Evolutionary conservation across 176 grass and related monocot species (phyloP).

Genomic region (Juncus effusus): DNA sequence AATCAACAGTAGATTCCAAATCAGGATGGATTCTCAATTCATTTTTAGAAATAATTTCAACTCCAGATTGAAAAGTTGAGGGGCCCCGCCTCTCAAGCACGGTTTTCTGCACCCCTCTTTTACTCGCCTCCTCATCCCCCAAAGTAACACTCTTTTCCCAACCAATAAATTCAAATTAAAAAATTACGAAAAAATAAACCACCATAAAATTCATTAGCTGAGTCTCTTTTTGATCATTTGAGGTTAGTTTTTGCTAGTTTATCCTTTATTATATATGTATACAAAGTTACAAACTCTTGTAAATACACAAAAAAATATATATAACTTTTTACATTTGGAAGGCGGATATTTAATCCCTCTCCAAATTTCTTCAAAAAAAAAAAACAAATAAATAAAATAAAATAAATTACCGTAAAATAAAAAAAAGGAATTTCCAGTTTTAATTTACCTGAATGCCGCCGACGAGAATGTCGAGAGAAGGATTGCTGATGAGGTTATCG

Average conservation of each 20-base stretch:
- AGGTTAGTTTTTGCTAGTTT: too few species aligned
- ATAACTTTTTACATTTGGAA: too few species aligned
- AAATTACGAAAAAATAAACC: not conserved
- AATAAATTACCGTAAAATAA: not conserved
- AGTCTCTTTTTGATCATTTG: too few species aligned
- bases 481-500: conserved; percentile 87
- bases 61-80: conserved; percentile 83
- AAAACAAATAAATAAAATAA: not conserved
- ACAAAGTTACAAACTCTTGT: not conserved
- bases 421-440: not conserved
- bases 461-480: conserved; percentile 81
- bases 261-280: not conserved
- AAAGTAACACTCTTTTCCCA: conserved; percentile 63
- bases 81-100: conserved; percentile 75
- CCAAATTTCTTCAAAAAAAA: not conserved
- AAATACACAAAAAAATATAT: too few species aligned
- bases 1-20: conserved; percentile 79
- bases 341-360: not conserved
- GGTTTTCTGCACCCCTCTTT: conserved; percentile 87
- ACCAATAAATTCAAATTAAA: not conserved
- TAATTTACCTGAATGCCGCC: conserved; percentile 75
- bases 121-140: conserved; percentile 81
- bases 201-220: not conserved
- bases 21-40: conserved; percentile 61
- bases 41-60: conserved; percentile 87